phyloP scores from a whole-genome alignment of 129 eudicot genomes.

The Rutidosis leptorrhynchoides region DNA sequence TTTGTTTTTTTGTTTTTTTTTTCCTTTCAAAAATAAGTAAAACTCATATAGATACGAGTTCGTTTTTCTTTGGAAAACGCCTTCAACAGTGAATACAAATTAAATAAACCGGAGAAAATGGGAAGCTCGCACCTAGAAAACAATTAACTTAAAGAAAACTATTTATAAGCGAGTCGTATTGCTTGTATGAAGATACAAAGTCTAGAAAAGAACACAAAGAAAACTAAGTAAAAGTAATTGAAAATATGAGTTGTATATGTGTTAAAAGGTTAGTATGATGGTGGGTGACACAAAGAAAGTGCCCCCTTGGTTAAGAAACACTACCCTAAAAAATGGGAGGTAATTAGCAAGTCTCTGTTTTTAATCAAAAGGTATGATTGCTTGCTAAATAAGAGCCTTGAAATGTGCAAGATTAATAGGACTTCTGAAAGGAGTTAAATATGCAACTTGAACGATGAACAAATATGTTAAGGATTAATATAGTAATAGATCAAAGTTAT shows the following conservation, averaged over 20 bases:
- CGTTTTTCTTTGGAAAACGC: too few species aligned
- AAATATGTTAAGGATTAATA: neutral
- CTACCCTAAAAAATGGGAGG: constrained; percentile 30
- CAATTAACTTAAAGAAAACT: too few species aligned
- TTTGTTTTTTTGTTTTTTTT: too few species aligned
- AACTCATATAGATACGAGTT: too few species aligned
- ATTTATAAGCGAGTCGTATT: too few species aligned
- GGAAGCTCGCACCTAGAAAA: too few species aligned
- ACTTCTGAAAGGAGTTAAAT: neutral
- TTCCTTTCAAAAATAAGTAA: too few species aligned
- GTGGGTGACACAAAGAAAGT: constrained; percentile 29
- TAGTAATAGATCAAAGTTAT: neutral
- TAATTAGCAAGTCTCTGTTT: constrained; percentile 22
- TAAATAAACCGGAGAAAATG: too few species aligned
- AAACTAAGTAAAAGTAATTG: constrained; percentile 5
- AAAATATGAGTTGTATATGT: neutral
- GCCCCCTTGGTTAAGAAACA: constrained; percentile 26
- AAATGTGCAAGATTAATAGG: constrained; percentile 34
- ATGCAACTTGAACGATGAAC: neutral
- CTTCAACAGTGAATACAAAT: too few species aligned
- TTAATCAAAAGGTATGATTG: constrained; percentile 19
- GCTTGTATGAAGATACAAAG: neutral
- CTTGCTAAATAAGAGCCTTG: constrained; percentile 25
- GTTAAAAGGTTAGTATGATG: constrained; percentile 6
- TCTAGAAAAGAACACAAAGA: neutral